These are phyloP conservation scores for Nitzschia sp. DNA, from an alignment of 108 stramenopile genomes.

Conservation along the genomic window DNA sequence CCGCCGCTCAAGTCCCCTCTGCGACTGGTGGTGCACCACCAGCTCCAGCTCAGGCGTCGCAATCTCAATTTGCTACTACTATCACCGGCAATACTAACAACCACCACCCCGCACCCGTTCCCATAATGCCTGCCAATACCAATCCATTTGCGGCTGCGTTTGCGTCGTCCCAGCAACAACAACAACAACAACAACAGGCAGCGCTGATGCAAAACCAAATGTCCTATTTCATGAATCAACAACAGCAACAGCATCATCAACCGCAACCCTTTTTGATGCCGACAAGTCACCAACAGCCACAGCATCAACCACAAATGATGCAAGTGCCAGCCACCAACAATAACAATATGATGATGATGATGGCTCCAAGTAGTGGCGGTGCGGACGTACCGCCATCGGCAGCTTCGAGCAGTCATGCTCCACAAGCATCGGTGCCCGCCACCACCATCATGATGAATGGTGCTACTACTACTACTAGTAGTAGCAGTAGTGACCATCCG, in stretches of 20 bases:
- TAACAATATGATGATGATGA: too few species aligned
- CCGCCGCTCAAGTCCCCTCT: not conserved
- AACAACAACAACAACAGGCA: too few species aligned
- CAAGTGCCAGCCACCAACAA: too few species aligned
- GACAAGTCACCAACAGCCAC: too few species aligned
- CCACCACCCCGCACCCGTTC: not conserved
- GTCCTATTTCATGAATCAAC: not conserved
- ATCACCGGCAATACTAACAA: not conserved
- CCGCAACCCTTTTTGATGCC: not conserved
- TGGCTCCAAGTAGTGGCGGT: too few species aligned
- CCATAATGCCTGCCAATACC: too few species aligned
- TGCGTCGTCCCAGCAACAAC: too few species aligned
- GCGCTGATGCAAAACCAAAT: not conserved
- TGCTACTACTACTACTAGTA: not conserved
- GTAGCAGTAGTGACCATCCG: not conserved
- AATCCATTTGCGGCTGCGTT: too few species aligned
- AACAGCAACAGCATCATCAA: not conserved
- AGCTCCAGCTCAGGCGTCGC: not conserved
- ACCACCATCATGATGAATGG: conserved; percentile 2
- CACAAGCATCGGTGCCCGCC: too few species aligned
- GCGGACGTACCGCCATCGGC: too few species aligned
- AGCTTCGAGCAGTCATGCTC: too few species aligned
- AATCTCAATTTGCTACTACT: not conserved
- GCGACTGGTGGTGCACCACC: not conserved
- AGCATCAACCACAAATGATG: too few species aligned